Evolutionary conservation across 768 basidiomycete genomes (phyloP).

Genomic region (Serendipita sp.): DNA sequence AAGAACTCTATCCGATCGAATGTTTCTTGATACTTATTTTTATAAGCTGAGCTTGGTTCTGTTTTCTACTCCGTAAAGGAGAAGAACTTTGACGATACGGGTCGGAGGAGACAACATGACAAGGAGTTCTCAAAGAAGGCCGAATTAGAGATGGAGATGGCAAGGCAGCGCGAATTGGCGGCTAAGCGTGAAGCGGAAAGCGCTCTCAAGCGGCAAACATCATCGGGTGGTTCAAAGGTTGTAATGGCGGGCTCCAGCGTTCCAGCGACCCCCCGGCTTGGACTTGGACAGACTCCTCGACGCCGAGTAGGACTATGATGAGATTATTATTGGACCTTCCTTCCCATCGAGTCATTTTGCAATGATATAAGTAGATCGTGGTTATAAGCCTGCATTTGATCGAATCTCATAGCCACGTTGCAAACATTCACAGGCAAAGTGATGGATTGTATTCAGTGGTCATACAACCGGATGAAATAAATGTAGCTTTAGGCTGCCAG

Average conservation of each 20-base stretch:
- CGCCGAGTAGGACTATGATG: slow-evolving; percentile 51
- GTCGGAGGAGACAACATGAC: slow-evolving; percentile 55
- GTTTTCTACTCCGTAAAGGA: slow-evolving; percentile 97
- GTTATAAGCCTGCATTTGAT: neutral
- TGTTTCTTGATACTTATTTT: slow-evolving; percentile 11
- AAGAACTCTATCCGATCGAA: slow-evolving; percentile 15
- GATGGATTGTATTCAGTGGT: no score
- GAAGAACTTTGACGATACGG: slow-evolving; percentile 88
- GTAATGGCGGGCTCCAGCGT: slow-evolving; percentile 71
- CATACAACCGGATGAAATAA: no score
- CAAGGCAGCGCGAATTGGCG: slow-evolving; percentile 56
- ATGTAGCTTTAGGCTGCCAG: no score
- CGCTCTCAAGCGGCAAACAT: slow-evolving; percentile 35
- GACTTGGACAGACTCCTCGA: slow-evolving; percentile 62
- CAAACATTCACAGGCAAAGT: neutral
- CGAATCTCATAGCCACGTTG: neutral
- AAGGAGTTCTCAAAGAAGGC: slow-evolving; percentile 84
- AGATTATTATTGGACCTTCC: neutral
- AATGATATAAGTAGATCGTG: neutral
- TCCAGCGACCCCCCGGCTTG: slow-evolving; percentile 35
- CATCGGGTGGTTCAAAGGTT: slow-evolving; percentile 38
- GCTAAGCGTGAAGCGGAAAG: slow-evolving; percentile 48
- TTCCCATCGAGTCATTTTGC: neutral
- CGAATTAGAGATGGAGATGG: slow-evolving; percentile 86
- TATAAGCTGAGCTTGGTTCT: slow-evolving; percentile 75